Conservation (phyloP, 495 filamentous ascomycete genomes). For the Hypoxylon fragiforme region DNA sequence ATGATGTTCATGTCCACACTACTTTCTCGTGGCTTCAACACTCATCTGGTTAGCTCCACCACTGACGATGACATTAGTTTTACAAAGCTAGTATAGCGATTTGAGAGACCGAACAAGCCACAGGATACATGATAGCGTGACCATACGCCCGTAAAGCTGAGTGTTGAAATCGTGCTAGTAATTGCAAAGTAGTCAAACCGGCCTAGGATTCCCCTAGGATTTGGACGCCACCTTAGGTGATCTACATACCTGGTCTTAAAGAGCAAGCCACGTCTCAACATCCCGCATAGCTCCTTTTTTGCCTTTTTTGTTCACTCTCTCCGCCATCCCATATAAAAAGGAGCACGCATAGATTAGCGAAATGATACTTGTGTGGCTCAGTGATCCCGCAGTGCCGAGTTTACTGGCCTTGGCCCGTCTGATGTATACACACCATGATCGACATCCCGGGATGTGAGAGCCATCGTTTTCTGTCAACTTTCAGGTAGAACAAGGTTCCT, state of each 20-base stretch:
- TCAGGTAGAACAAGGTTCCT: slow-evolving; percentile 22
- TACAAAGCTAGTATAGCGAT: slow-evolving; percentile 18
- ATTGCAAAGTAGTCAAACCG: slow-evolving; percentile 3
- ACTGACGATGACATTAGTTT: not conserved
- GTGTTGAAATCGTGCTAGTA: not conserved
- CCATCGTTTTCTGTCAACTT: slow-evolving; percentile 23
- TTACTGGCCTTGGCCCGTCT: slow-evolving; percentile 10
- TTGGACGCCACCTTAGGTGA: slow-evolving; percentile 12
- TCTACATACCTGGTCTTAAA: slow-evolving; percentile 21
- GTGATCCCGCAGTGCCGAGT: slow-evolving; percentile 31
- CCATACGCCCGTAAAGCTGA: no score
- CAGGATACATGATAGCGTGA: slow-evolving; percentile 1
- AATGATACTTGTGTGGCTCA: slow-evolving; percentile 34
- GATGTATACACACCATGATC: slow-evolving; percentile 24
- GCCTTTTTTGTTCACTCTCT: no score
- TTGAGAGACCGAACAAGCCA: slow-evolving; percentile 20
- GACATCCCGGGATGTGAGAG: slow-evolving; percentile 31
- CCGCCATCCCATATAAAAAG: slow-evolving; percentile 32
- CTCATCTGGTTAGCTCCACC: slow-evolving; percentile 15
- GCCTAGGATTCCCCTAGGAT: slow-evolving; percentile 10
- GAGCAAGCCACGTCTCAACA: slow-evolving; percentile 35
- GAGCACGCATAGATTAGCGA: slow-evolving; percentile 34
- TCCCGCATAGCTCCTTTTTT: slow-evolving; percentile 23
- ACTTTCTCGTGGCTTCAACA: slow-evolving; percentile 4
- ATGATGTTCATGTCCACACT: slow-evolving; percentile 7